Evolutionary conservation across 352 stramenopile genomes (phyloP), one percentile per base, ranked within the genome.

Genomic region (Globisporangium recalcitrans): DNA sequence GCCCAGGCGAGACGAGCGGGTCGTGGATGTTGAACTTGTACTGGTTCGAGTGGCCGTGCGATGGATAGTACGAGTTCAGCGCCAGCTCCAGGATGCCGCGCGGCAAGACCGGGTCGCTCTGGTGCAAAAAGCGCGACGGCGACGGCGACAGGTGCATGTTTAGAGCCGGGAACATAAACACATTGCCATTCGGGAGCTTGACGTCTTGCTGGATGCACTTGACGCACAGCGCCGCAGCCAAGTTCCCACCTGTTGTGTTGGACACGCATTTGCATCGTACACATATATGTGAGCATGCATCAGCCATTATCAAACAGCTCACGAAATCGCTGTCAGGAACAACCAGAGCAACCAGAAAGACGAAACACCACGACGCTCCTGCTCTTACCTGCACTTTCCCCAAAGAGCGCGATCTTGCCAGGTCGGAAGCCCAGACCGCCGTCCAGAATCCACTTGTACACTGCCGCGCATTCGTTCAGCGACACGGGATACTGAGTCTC

Each of bases 111-210:
- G 88, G 88, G 51, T 96, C 88, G 54, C 83, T 95, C 58, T 95
- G 84, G 70, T 96, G 88, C 42, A 96, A 64, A 54, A 94, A 95
- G 6, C 88, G 82, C 13, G 85, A 95, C 22, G 88, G 88, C 24
- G 86, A 95, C 8, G 88, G 87, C 58, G 85, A 93, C 54, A 95
- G 63, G 63, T 95, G 85, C 66, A 96, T 69, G 54, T 96, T 96
- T 10, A 97, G 78, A 31, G 88, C 87, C n/a, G 88, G 90, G 62
- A 96, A 96, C 76, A 93, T 93, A 57, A 96, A 77, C n/a, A 96
- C 77, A 51, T 87, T 89, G 21, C 85, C 88, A 56, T 77, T 79
- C 0, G 88, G 88, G n/a, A 88, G 62, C 26, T 73, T 75, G 47
- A 94, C 38, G 13, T 73, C 67, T 34, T 95, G 78, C 63, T 90